These are phyloP conservation scores for Albugo candida DNA, from an alignment of 352 stramenopile genomes.

Conservation along the genomic window DNA sequence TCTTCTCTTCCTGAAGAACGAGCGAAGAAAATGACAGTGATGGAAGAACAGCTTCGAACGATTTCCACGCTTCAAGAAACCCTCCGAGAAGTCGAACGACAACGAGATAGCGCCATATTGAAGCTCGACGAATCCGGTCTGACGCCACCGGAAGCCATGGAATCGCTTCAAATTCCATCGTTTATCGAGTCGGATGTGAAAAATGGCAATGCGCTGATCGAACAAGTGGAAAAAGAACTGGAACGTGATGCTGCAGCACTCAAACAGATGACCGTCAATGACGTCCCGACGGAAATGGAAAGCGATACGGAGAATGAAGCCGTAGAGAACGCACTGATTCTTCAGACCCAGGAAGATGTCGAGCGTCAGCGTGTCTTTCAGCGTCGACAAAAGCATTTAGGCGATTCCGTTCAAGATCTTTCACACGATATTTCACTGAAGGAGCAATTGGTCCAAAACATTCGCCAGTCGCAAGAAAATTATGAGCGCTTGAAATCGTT, in stretches of 20 bases:
- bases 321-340: slow-evolving; percentile 7
- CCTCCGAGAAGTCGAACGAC: slow-evolving; percentile 32
- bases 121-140: slow-evolving; percentile 8
- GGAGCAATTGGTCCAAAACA: slow-evolving; percentile 64
- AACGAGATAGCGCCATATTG: slow-evolving; percentile 44
- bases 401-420: slow-evolving; percentile 60
- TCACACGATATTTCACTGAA: slow-evolving; percentile 73
- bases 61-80: slow-evolving; percentile 69
- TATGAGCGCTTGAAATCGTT: slow-evolving; percentile 68
- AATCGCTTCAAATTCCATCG: slow-evolving; percentile 17
- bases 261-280: slow-evolving; percentile 10
- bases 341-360: slow-evolving; percentile 21
- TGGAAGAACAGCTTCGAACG: slow-evolving; percentile 61
- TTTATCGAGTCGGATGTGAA: slow-evolving; percentile 29
- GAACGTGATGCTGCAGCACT: slow-evolving; percentile 51
- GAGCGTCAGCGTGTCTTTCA: slow-evolving; percentile 71
- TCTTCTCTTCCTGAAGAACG: slow-evolving; percentile 15
- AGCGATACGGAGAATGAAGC: slow-evolving; percentile 12
- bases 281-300: slow-evolving; percentile 1
- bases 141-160: slow-evolving; percentile 7
- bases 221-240: slow-evolving; percentile 53
- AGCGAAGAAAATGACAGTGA: slow-evolving; percentile 36
- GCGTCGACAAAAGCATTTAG: slow-evolving; percentile 51
- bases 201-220: slow-evolving; percentile 40
- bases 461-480: slow-evolving; percentile 58